phyloP scores from a whole-genome alignment of 768 basidiomycete species.

The Pisolithus orientalis region DNA sequence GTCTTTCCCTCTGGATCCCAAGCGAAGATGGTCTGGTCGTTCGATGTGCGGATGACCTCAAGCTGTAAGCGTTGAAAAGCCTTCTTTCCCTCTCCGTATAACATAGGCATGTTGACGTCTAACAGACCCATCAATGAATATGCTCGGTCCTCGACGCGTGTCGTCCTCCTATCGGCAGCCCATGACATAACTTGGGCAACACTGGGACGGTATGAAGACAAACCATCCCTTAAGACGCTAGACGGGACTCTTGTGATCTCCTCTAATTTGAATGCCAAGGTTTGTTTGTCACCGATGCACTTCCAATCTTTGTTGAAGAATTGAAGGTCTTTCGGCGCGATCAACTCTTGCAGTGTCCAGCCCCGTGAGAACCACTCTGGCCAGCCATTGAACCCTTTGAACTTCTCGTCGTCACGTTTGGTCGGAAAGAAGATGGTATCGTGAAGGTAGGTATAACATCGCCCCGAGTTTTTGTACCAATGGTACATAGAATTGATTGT shows the following conservation, averaged over 20 bases:
- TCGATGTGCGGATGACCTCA: slow-evolving; percentile 3
- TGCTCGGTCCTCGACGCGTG: slow-evolving; percentile 9
- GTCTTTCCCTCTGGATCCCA: neutral
- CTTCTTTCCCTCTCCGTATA: slow-evolving; percentile 11
- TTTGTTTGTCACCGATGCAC: neutral
- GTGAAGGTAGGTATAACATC: neutral
- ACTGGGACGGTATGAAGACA: neutral
- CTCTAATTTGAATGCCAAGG: neutral
- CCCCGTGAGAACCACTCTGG: neutral
- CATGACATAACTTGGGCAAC: slow-evolving; percentile 3
- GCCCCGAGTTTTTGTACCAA: neutral
- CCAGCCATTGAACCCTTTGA: neutral
- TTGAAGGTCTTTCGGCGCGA: neutral
- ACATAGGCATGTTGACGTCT: slow-evolving; percentile 7
- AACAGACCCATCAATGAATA: slow-evolving; percentile 14
- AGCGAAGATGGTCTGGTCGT: slow-evolving; percentile 3
- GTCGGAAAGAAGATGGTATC: neutral
- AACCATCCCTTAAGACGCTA: neutral
- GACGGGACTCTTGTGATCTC: neutral
- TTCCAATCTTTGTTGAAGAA: neutral
- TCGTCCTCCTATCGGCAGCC: slow-evolving; percentile 13
- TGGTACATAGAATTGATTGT: neutral
- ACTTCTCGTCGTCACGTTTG: neutral
- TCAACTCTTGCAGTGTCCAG: neutral
- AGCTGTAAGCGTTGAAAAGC: slow-evolving; percentile 5